Conservation (phyloP, 768 basidiomycete species). For the Amanita subjunquillea region DNA sequence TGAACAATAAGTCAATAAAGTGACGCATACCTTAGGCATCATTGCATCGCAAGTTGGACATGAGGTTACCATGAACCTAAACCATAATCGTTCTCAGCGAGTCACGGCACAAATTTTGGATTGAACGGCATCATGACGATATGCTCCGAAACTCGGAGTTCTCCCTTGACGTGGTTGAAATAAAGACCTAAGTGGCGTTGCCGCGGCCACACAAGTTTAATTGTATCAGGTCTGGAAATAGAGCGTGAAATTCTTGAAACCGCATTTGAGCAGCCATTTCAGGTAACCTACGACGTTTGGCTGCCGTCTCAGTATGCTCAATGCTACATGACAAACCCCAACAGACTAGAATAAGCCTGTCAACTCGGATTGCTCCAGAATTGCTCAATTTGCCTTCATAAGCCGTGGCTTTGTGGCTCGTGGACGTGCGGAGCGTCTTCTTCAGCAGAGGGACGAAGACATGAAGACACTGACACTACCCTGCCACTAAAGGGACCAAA, state of each 20-base stretch:
- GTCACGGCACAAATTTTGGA: background rate
- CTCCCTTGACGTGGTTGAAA: background rate
- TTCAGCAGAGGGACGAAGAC: background rate
- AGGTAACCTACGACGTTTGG: background rate
- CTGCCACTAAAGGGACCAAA: background rate
- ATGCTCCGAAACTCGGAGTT: background rate
- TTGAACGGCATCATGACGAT: background rate
- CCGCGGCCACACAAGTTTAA: background rate
- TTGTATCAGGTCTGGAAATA: background rate
- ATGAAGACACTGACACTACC: background rate
- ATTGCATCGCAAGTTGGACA: background rate
- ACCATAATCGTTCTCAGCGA: background rate
- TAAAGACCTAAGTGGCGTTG: background rate
- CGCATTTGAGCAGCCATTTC: background rate
- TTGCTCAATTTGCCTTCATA: background rate
- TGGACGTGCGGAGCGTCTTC: background rate
- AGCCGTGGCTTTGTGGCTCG: background rate
- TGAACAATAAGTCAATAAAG: background rate
- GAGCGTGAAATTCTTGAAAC: background rate
- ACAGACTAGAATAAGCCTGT: background rate
- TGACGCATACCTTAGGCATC: background rate
- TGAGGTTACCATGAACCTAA: background rate
- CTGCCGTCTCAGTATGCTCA: background rate
- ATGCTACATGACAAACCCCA: no score
- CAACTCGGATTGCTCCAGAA: background rate